These are phyloP conservation scores for Saccharomycopsis amapae DNA, from an alignment of 805 yeast species.

Conservation along the genomic window DNA sequence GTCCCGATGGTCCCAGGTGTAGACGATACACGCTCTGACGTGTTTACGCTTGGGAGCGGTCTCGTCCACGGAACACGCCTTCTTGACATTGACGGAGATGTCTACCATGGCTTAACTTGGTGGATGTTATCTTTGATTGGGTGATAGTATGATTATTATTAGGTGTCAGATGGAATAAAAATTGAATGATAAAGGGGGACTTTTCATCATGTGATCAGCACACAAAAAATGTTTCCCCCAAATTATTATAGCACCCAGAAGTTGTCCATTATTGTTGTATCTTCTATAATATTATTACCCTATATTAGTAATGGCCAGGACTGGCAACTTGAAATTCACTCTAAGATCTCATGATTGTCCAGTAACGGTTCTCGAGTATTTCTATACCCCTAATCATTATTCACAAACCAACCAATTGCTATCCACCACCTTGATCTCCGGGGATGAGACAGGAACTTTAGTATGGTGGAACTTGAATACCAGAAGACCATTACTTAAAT, in stretches of 20 bases:
- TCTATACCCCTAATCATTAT: slow-evolving; percentile 15
- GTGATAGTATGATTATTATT: too few species aligned
- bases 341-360: slow-evolving; percentile 22
- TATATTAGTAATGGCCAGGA: background rate
- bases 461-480: slow-evolving; percentile 58
- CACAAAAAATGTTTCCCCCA: too few species aligned
- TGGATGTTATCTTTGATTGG: too few species aligned
- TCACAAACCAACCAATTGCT: slow-evolving; percentile 11
- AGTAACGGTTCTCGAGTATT: slow-evolving; percentile 19
- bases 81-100: slow-evolving; percentile 48
- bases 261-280: too few species aligned
- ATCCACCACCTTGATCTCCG: slow-evolving; percentile 39
- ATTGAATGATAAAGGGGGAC: too few species aligned
- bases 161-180: too few species aligned
- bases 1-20: slow-evolving; percentile 91
- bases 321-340: background rate
- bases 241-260: too few species aligned
- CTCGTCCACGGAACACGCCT: slow-evolving; percentile 82
- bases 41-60: slow-evolving; percentile 94
- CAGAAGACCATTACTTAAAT: slow-evolving; percentile 47
- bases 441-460: slow-evolving; percentile 57
- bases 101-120: slow-evolving; percentile 21
- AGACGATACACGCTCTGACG: slow-evolving; percentile 90
- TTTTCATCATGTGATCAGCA: too few species aligned
- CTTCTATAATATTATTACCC: too few species aligned